These are phyloP conservation scores for Wickerhamomyces mucosus DNA, from an alignment of 805 yeast species.

Conservation along the genomic window DNA sequence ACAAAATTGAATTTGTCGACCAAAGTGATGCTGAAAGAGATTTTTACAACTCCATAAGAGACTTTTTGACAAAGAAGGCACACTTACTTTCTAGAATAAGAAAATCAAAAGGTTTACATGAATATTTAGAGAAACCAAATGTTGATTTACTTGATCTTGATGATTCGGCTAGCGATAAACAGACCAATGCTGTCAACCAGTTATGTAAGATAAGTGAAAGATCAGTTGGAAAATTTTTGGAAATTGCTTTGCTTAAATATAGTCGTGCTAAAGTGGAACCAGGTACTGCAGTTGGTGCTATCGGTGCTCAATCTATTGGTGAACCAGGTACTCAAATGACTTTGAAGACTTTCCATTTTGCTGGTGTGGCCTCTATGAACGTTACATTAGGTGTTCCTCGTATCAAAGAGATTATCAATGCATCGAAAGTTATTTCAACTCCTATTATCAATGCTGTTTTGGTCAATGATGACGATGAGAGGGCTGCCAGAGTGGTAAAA, in stretches of 20 bases:
- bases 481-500: slow-evolving; percentile 97
- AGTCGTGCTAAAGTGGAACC: slow-evolving; percentile 92
- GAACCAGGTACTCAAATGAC: slow-evolving; percentile 99
- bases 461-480: slow-evolving; percentile 89
- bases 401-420: slow-evolving; percentile 96
- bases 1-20: slow-evolving; percentile 61
- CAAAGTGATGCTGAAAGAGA: slow-evolving; percentile 81
- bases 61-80: slow-evolving; percentile 52
- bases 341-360: slow-evolving; percentile 92
- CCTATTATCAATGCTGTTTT: slow-evolving; percentile 93
- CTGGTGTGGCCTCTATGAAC: slow-evolving; percentile 99
- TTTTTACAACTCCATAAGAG: slow-evolving; percentile 68
- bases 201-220: slow-evolving; percentile 54
- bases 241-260: slow-evolving; percentile 73
- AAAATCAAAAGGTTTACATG: slow-evolving; percentile 39
- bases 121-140: slow-evolving; percentile 33
- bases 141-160: slow-evolving; percentile 34
- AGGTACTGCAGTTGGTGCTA: slow-evolving; percentile 98
- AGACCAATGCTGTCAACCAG: slow-evolving; percentile 47
- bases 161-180: slow-evolving; percentile 24
- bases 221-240: slow-evolving; percentile 57
- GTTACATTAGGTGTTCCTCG: slow-evolving; percentile 99
- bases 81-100: slow-evolving; percentile 46
- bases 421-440: slow-evolving; percentile 89
- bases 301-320: slow-evolving; percentile 98